Base-by-base conservation (phyloP, 805 yeast genomes). In the Saturnispora halmiae region DNA sequence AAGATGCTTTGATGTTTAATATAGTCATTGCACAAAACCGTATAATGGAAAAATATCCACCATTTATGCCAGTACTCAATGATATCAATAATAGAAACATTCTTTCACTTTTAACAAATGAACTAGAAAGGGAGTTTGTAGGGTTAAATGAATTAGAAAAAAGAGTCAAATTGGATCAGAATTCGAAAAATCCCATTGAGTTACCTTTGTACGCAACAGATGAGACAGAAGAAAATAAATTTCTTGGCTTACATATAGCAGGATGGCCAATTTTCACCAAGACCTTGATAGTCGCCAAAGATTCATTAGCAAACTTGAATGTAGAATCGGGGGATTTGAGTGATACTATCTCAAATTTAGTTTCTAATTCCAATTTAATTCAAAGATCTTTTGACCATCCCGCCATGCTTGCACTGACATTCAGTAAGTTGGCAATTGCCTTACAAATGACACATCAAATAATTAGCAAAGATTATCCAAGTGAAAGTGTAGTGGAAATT, bases 211-310 rank as follows among this genome's bases (percentile, higher is more conserved):
- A 46, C 19, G 49, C 53, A 5, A 50, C 52, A 9, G 51, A 50
- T 11, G 36, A 45, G 19, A 48, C 57, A 3, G 41, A 43, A 6
- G 59, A 54, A 40, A 45, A 48, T 27, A 46, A 44, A 29, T 38
- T 56, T 14, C 32, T 52, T 24, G 49, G 46, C 3, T 40, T 51
- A 7, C 49, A 46, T 26, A 48, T 49, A 4, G 50, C 46, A n/a
- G 60, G 53, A 1, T 57, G 61, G 61, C 59, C 60, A 5, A 43
- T 40, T 2, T 57, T 55, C 33, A 36, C 54, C 4, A 47, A 50
- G 29, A 49, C 46, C 16, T 43, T 57, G 19, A 45, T 53, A 3
- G 45, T 50, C 21, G 54, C 58, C 2, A 46, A 56, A 28, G 58
- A 55, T 37, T 27, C 46, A 10, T 52, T 51, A 26, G 50, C 59